Evolutionary conservation across 1,284 basidiomycete species (phyloP).

Genomic region (Microbotryomycetes sp.): DNA sequence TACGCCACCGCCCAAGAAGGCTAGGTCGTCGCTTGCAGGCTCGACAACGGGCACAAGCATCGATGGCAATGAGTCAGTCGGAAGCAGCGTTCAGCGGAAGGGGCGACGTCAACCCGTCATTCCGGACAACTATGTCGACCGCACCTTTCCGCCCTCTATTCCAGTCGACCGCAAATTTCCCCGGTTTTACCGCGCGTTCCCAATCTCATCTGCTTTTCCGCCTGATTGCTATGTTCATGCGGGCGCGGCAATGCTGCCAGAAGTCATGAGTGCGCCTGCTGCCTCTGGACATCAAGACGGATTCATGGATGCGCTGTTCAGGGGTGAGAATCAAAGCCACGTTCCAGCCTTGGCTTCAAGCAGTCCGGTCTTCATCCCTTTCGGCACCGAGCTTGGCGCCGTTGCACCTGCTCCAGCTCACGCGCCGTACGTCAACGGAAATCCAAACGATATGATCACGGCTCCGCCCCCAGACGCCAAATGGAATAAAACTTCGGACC

Average conservation of each 20-base stretch:
- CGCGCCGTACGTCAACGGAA: conserved; percentile 16
- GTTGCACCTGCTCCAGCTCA: neutral
- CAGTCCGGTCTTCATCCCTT: neutral
- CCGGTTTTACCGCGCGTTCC: conserved; percentile 60
- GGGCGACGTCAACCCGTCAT: conserved; percentile 19
- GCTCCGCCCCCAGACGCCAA: conserved; percentile 14
- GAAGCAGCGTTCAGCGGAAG: neutral
- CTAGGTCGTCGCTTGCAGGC: conserved; percentile 1
- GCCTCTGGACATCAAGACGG: neutral
- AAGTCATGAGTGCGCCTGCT: neutral
- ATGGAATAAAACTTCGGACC: conserved; percentile 33
- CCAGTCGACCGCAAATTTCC: conserved; percentile 49
- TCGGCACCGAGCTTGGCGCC: neutral
- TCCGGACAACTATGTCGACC: conserved; percentile 33
- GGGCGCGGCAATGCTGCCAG: neutral
- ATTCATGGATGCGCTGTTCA: conserved; percentile 33
- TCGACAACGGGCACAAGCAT: neutral
- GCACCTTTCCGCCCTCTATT: conserved; percentile 51
- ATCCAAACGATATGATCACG: conserved; percentile 2
- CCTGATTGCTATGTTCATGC: conserved; percentile 26
- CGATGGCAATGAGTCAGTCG: neutral
- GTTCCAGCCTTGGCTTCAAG: neutral
- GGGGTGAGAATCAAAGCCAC: neutral
- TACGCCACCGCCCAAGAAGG: conserved; percentile 12
- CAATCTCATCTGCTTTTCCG: conserved; percentile 53